Evolutionary conservation across 2,329 filamentous ascomycete genomes (phyloP).

Genomic region (Verticillium longisporum): DNA sequence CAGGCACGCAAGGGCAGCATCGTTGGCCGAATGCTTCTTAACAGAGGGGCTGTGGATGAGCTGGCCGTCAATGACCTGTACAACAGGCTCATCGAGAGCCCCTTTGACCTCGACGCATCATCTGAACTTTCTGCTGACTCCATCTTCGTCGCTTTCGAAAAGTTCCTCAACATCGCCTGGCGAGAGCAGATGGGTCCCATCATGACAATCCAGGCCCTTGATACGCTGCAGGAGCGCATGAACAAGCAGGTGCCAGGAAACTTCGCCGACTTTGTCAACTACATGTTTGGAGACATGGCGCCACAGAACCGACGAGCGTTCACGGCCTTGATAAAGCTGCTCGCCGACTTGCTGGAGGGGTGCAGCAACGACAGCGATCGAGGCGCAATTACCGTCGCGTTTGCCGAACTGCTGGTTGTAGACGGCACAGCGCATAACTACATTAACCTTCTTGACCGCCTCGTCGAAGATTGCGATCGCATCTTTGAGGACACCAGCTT

Average conservation of each 20-base stretch:
- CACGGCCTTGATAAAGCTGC: constrained; percentile 73
- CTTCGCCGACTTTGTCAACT: constrained; percentile 63
- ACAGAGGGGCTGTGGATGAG: constrained; percentile 65
- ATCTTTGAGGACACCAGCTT: constrained; percentile 65
- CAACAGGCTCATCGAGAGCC: constrained; percentile 78
- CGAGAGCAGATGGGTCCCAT: constrained; percentile 80
- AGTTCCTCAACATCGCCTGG: constrained; percentile 85
- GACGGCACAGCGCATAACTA: constrained; percentile 74
- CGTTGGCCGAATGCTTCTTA: constrained; percentile 68
- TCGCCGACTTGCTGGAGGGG: constrained; percentile 81
- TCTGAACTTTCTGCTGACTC: constrained; percentile 74
- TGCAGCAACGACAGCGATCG: constrained; percentile 88
- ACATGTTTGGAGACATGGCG: constrained; percentile 58
- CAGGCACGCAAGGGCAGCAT: constrained; percentile 84
- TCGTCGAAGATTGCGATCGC: constrained; percentile 82
- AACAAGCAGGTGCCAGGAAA: constrained; percentile 64
- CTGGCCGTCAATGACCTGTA: constrained; percentile 83
- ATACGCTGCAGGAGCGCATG: constrained; percentile 64
- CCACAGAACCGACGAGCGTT: constrained; percentile 72
- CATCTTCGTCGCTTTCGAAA: constrained; percentile 88
- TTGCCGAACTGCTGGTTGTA: constrained; percentile 77
- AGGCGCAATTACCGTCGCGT: constrained; percentile 79
- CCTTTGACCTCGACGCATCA: constrained; percentile 68
- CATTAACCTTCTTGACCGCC: constrained; percentile 79
- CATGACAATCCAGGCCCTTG: constrained; percentile 63